Conservation (phyloP, 192 early-diverging fungal genomes). For the Lobosporangium transversale region DNA sequence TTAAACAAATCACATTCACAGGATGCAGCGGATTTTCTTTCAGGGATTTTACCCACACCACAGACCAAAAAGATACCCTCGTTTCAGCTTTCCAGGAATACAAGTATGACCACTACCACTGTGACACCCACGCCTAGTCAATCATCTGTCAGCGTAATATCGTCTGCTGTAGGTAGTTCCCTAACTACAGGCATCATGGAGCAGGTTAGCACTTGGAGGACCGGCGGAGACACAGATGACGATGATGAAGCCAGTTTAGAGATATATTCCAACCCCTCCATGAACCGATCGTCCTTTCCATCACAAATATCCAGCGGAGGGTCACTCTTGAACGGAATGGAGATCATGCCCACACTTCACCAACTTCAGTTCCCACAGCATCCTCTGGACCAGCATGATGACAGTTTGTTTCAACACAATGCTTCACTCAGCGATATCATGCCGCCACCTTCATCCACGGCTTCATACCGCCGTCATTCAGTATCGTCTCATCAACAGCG, state of each 20-base stretch:
- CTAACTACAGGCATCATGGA: constrained; percentile 51
- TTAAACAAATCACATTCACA: constrained; percentile 22
- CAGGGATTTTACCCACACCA: background rate
- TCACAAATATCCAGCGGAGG: constrained; percentile 35
- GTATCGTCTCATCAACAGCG: constrained; percentile 34
- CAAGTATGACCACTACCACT: constrained; percentile 31
- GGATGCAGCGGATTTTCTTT: background rate
- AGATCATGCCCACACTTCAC: constrained; percentile 43
- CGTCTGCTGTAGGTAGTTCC: constrained; percentile 40
- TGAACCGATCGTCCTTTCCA: constrained; percentile 28
- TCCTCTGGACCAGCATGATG: constrained; percentile 30
- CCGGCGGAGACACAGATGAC: constrained; percentile 44
- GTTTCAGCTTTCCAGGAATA: constrained; percentile 45
- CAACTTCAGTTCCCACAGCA: constrained; percentile 51
- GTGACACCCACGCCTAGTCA: constrained; percentile 39
- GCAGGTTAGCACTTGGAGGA: constrained; percentile 51
- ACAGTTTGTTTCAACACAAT: background rate
- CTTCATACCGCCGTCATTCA: constrained; percentile 39
- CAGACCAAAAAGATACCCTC: constrained; percentile 35
- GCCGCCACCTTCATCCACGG: constrained; percentile 46
- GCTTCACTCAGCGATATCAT: constrained; percentile 25
- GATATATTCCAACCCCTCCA: constrained; percentile 42
- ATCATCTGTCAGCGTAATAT: constrained; percentile 47
- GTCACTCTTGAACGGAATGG: constrained; percentile 44
- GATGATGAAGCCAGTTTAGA: constrained; percentile 49